Evolutionary conservation across 371 early-diverging fungal species (phyloP).

Genomic region (Dichotomocladium elegans): DNA sequence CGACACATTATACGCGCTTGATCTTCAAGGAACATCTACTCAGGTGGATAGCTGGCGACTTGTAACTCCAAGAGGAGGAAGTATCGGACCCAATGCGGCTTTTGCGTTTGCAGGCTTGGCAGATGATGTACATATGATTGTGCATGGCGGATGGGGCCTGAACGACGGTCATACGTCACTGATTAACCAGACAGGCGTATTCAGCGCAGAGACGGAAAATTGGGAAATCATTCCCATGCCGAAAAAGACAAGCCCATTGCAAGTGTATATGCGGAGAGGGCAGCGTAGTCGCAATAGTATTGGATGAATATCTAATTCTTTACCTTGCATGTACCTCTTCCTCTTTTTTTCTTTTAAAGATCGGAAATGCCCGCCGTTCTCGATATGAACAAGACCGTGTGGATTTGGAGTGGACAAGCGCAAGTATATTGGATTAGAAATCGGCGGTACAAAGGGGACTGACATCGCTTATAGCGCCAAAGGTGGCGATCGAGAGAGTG

Average conservation of each 20-base stretch:
- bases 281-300: no score
- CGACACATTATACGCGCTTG: constrained; percentile 3
- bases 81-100: background rate
- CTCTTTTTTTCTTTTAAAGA: background rate
- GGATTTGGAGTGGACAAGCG: constrained; percentile 16
- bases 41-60: background rate
- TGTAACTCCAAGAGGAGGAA: background rate
- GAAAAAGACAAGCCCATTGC: background rate
- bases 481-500: constrained; percentile 3
- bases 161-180: background rate
- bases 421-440: no score
- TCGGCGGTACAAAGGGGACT: no score
- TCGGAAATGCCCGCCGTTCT: constrained; percentile 7
- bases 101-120: background rate
- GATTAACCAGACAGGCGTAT: constrained; percentile 10
- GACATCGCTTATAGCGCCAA: background rate
- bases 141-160: background rate
- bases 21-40: background rate
- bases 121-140: background rate
- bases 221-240: constrained; percentile 8
- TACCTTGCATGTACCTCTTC: background rate
- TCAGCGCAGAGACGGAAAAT: background rate
- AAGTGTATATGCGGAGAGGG: background rate
- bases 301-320: background rate
- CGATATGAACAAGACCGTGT: constrained; percentile 1